Conservation (phyloP, 2,329 filamentous ascomycete genomes). For the Stenocarpella maydis region DNA sequence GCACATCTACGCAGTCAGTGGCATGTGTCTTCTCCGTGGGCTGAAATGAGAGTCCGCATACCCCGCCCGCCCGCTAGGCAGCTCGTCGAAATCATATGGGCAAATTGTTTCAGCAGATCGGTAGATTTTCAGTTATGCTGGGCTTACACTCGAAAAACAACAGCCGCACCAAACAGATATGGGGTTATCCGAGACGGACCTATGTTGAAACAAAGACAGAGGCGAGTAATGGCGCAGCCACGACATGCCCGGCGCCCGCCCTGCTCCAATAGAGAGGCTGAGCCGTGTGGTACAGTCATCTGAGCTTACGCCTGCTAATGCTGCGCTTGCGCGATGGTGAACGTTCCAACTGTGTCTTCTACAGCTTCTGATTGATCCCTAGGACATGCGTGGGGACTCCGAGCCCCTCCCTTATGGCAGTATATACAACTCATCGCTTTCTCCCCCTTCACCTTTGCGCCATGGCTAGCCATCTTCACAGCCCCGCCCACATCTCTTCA, state of each 20-base stretch:
- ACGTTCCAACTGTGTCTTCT: background rate
- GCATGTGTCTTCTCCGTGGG: background rate
- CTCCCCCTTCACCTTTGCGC: background rate
- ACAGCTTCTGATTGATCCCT: background rate
- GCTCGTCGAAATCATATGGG: background rate
- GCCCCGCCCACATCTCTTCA: background rate
- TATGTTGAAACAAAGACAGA: constrained; percentile 13
- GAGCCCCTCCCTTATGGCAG: too few relatives aligned
- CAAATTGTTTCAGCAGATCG: background rate
- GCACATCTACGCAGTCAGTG: background rate
- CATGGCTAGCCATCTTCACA: constrained; percentile 1
- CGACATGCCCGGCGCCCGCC: constrained; percentile 16
- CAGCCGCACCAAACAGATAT: constrained; percentile 21
- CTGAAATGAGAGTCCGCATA: background rate
- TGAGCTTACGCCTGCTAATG: constrained; percentile 19
- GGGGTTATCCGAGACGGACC: constrained; percentile 28
- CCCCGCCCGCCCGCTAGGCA: background rate
- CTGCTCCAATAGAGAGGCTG: constrained; percentile 20
- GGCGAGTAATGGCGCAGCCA: constrained; percentile 11
- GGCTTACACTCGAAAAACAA: background rate
- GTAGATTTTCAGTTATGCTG: background rate
- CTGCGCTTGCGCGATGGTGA: constrained; percentile 15
- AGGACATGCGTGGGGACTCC: constrained; percentile 28
- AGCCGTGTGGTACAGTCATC: constrained; percentile 12
- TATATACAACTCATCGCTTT: constrained; percentile 17